Evolutionary conservation across 2,329 filamentous ascomycete species (phyloP), one percentile per base, ranked within the genome.

Genomic region (Colletotrichum simmondsii): DNA sequence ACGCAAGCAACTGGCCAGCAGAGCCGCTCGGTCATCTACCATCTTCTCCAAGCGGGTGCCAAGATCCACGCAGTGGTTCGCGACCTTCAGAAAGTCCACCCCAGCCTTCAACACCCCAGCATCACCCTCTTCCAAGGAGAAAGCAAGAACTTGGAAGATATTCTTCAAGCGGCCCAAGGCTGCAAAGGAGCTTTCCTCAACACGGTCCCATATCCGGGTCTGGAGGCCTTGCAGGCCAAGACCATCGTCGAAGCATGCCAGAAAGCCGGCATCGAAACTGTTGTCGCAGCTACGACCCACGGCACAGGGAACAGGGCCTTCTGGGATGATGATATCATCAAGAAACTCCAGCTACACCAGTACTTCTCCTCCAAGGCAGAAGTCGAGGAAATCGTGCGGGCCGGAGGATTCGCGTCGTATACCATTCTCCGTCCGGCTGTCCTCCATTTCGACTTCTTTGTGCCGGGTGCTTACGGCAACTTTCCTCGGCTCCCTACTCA

Each of bases 331-430:
- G 58, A 67, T 0, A 28, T 14, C 1, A 75, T 74, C 0, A 64
- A 76, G 19, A 61, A 75, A 14, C 14, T 54, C 5, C 16, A 58
- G 0, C 70, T 83, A n/a, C 66, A 54, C 37, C 71, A 24, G 0
- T 83, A 86, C 73, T 86, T 78, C 65, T 64, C 73, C 32, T 84
- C 81, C 60, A 86, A 86, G 76, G 75, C 79, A 1, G 71, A 75
- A 0, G 78, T 85, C 16, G 84, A 86, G 56, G 77, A 80, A 0
- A 67, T 73, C 1, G 79, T 83, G 1, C 79, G 78, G 10, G 22
- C 11, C 1, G 78, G 75, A n/a, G 77, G 75, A 6, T 80, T 82
- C 22, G 63, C 73, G 4, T 68, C 77, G 7, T 82, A 82, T 75
- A 82, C 81, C 0, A 81, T 83, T 59, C 75, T 83, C 14, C 79